Evolutionary conservation across 306 rosid species (phyloP).

Genomic region (Fragaria nilgerrensis): DNA sequence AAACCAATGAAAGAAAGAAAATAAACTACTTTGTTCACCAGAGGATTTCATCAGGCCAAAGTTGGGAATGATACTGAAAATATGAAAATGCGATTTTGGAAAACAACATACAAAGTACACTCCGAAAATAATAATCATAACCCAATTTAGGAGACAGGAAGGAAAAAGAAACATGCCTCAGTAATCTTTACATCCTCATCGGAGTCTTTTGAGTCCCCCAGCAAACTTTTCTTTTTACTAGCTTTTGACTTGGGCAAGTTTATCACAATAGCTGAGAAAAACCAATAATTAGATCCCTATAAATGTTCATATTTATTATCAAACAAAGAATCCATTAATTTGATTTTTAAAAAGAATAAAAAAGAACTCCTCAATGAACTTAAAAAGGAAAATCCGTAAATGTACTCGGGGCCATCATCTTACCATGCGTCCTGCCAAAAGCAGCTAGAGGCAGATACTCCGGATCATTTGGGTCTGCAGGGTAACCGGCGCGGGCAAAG

Average conservation of each 20-base stretch:
- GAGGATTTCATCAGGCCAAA: neutral
- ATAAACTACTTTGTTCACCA: neutral
- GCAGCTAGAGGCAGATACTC: constrained; percentile 76
- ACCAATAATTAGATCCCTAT: constrained; percentile 9
- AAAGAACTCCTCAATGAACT: neutral
- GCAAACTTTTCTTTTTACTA: constrained; percentile 66
- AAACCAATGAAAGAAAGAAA: too few relatives aligned
- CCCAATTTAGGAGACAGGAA: constrained; percentile 14
- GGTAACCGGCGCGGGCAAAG: constrained; percentile 84
- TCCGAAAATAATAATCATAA: neutral
- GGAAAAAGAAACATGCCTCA: constrained; percentile 46
- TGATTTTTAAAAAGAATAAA: neutral
- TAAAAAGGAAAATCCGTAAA: neutral
- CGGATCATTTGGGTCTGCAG: constrained; percentile 86
- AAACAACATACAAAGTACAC: constrained; percentile 1
- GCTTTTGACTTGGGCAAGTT: constrained; percentile 77
- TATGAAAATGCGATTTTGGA: neutral
- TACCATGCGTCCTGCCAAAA: constrained; percentile 75
- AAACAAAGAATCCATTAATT: neutral
- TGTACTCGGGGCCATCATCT: constrained; percentile 16
- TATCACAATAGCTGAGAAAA: constrained; percentile 66
- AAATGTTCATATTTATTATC: neutral
- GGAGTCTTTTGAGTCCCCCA: constrained; percentile 59
- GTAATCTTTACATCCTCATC: constrained; percentile 42
- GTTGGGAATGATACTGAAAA: neutral